Base-by-base conservation (phyloP, 2,329 filamentous ascomycete species). In the Ophiocordyceps robertsii region DNA sequence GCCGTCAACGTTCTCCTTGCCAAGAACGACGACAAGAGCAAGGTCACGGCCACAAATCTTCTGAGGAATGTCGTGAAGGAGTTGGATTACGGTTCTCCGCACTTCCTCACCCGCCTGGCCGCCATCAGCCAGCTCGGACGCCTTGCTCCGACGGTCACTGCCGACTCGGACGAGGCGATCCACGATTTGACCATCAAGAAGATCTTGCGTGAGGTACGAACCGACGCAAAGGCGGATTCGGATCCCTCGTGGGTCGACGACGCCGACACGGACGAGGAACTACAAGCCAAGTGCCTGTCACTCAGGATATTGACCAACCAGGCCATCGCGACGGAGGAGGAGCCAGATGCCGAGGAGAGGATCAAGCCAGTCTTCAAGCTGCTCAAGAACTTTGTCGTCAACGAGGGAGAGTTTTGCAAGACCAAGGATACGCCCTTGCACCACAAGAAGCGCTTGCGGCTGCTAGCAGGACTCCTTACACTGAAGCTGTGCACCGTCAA, bases 1-100 rank as follows among this genome's bases (percentile, higher is more conserved):
- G 92, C 92, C 0, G 80, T 96, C 39, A 89, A 86, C 27, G 88
- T 98, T 49, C 71, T 98, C 42, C 77, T 95, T 62, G 80, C 84
- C 31, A 81, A 80, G 51, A 69, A 70, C 38, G 72, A 77, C 19
- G 79, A 89, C 40, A 92, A 86, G 59, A 83, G 72, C 50, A 64
- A 89, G 55, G 82, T 93, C 66, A 84, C 87, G 46, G 85, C 87
- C 8, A 88, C 82, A 42, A 88, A 93, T 51, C 72, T 98, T 11
- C 63, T 95, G 8, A 75, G 82, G 43, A 84, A 82, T 56, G 82
- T 82, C 45, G 75, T 85, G 49, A 79, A 85, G 49, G 74, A 78
- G 40, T 89, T 84, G 69, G 69, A 73, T 3, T 89, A 87, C 49
- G 84, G 78, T 1, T 72, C 75, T 11, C 68, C 82, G 30, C 74